phyloP scores from a whole-genome alignment of 2,329 filamentous ascomycete species.

The Escovopsis sp. region DNA sequence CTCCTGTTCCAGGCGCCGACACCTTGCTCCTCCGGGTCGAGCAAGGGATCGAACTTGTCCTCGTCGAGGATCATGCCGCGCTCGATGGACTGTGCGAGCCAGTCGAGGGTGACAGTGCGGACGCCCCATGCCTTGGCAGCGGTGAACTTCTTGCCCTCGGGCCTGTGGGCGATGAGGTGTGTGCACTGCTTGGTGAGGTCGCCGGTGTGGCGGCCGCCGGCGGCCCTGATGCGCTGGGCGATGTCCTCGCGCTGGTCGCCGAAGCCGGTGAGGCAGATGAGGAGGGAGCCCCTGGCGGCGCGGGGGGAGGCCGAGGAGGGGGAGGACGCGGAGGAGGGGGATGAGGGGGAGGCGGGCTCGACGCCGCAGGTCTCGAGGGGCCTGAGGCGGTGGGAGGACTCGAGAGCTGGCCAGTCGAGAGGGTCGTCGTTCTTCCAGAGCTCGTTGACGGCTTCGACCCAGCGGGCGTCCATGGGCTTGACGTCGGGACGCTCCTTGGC shows the following conservation, averaged over 20 bases:
- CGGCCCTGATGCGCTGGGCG: slow-evolving; percentile 46
- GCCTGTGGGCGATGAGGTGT: slow-evolving; percentile 66
- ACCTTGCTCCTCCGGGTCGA: slow-evolving; percentile 58
- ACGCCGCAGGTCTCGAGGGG: slow-evolving; percentile 42
- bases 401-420: slow-evolving; percentile 56
- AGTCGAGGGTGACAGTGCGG: slow-evolving; percentile 64
- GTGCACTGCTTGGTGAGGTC: slow-evolving; percentile 78
- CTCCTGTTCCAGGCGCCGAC: slow-evolving; percentile 54
- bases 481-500: slow-evolving; percentile 80
- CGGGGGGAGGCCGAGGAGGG: slow-evolving; percentile 8
- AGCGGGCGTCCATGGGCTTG: slow-evolving; percentile 64
- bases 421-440: slow-evolving; percentile 72
- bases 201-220: slow-evolving; percentile 74
- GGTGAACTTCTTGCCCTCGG: slow-evolving; percentile 78
- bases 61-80: slow-evolving; percentile 89
- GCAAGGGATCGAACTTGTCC: slow-evolving; percentile 59
- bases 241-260: slow-evolving; percentile 53
- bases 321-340: slow-evolving; percentile 14
- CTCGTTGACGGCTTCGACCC: slow-evolving; percentile 66
- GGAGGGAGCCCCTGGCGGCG: slow-evolving; percentile 24
- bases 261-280: slow-evolving; percentile 43
- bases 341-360: slow-evolving; percentile 15
- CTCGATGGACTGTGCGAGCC: slow-evolving; percentile 69
- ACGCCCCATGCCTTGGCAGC: slow-evolving; percentile 76
- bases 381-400: slow-evolving; percentile 48